Conservation (phyloP, 208 protist genomes). For the Leptomonas pyrrhocoris region DNA sequence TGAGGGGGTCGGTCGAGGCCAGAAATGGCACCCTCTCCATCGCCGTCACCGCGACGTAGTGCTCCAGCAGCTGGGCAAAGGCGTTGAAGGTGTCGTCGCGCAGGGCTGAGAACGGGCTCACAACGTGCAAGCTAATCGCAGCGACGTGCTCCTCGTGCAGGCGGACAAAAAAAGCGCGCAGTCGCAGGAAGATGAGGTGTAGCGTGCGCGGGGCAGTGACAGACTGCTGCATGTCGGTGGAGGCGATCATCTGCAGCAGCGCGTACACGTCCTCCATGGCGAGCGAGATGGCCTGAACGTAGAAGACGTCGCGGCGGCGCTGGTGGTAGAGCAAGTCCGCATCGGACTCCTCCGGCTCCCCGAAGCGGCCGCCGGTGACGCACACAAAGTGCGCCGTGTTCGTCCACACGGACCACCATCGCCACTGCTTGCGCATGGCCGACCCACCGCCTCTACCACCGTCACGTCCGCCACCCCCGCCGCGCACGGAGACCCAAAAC, state of each 20-base stretch:
- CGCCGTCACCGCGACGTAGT: constrained; percentile 24
- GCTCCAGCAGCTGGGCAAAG: constrained; percentile 35
- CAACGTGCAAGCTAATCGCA: constrained; percentile 20
- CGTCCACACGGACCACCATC: constrained; percentile 39
- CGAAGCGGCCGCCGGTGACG: constrained; percentile 15
- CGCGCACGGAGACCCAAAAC: constrained; percentile 13
- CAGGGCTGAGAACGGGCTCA: constrained; percentile 26
- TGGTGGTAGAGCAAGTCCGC: constrained; percentile 13
- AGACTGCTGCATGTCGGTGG: neutral
- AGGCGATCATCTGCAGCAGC: constrained; percentile 22
- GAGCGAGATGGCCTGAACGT: constrained; percentile 33
- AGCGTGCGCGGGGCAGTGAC: constrained; percentile 1
- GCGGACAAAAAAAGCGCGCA: constrained; percentile 22
- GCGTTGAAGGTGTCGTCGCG: constrained; percentile 38
- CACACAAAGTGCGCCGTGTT: constrained; percentile 32
- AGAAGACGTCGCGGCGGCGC: constrained; percentile 20
- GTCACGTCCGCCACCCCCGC: neutral
- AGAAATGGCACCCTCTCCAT: neutral
- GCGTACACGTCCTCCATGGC: constrained; percentile 40
- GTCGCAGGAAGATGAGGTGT: constrained; percentile 20
- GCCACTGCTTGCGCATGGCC: constrained; percentile 34
- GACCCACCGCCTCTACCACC: neutral
- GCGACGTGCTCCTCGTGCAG: constrained; percentile 37
- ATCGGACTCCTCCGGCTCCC: constrained; percentile 19
- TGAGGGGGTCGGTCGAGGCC: neutral